Conservation (phyloP, 345 rosid species). For the Durio zibethinus region DNA sequence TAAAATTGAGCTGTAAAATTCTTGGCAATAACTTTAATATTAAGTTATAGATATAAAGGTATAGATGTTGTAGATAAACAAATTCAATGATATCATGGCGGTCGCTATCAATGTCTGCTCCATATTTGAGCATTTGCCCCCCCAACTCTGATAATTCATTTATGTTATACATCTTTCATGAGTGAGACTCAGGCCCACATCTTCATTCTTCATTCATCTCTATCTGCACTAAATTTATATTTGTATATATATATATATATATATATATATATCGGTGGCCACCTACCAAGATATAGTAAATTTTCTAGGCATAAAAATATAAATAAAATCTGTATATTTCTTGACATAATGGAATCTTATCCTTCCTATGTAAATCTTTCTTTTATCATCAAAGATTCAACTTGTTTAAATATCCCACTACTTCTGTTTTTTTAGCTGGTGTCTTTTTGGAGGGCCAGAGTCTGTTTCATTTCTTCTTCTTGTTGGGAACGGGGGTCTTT, state of each 20-base stretch:
- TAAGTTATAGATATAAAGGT: too few species aligned
- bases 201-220: neutral
- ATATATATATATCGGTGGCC: neutral
- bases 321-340: neutral
- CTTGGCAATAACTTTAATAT: too few species aligned
- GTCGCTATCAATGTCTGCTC: neutral
- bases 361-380: neutral
- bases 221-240: neutral
- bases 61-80: too few species aligned
- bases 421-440: too few species aligned
- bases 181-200: neutral
- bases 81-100: neutral
- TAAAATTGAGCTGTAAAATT: too few species aligned
- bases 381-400: neutral
- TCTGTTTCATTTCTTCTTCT: neutral
- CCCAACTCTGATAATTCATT: neutral
- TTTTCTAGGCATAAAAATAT: neutral
- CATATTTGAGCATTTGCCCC: neutral
- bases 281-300: neutral
- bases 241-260: too few species aligned
- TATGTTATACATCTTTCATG: too few species aligned
- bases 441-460: neutral
- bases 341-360: neutral
- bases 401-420: neutral
- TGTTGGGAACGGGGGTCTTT: neutral